These are phyloP conservation scores for Colletotrichum melonis DNA, from an alignment of 2,329 filamentous ascomycete genomes.

Conservation along the genomic window DNA sequence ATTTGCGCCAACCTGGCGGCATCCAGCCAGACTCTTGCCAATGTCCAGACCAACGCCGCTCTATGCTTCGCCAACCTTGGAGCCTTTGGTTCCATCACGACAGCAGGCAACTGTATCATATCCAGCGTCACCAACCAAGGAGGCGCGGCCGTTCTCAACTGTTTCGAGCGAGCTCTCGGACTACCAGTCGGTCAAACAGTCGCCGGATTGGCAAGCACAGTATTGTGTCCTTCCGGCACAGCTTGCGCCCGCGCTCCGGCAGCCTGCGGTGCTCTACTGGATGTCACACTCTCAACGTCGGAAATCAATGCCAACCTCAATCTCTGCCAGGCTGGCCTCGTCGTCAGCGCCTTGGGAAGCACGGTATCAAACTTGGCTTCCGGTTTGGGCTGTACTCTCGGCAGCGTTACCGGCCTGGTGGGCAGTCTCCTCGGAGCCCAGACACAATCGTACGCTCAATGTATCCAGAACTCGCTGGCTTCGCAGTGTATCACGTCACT, in stretches of 20 bases:
- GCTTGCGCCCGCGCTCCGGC: neutral
- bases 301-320: neutral
- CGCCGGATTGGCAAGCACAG: neutral
- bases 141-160: neutral
- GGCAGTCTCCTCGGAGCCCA: neutral
- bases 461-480: neutral
- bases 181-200: neutral
- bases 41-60: neutral
- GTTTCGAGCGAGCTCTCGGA: neutral
- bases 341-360: neutral
- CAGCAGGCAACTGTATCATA: neutral
- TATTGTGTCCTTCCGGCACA: neutral
- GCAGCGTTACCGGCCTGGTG: neutral
- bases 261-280: conserved; percentile 12
- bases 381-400: neutral
- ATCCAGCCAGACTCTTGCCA: neutral
- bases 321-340: neutral
- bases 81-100: neutral
- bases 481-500: neutral
- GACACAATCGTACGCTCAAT: neutral
- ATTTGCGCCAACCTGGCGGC: neutral
- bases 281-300: neutral
- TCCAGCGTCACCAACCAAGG: neutral
- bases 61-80: neutral
- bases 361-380: neutral